Base-by-base conservation (phyloP, 176 grass and related monocot species). In the Zea luxurians region DNA sequence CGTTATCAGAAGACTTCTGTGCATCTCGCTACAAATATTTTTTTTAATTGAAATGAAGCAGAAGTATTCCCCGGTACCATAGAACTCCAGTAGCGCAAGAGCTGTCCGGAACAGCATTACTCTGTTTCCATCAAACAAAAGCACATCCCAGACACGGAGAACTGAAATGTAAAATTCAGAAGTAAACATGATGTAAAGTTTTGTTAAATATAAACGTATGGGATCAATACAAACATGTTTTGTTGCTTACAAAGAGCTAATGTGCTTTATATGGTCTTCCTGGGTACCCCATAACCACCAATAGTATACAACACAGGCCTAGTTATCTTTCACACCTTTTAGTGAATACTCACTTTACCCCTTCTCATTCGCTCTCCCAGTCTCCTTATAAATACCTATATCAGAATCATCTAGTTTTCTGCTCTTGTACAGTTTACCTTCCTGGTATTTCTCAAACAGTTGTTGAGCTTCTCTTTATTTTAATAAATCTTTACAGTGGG, bases 111-210 rank as follows among this genome's bases (percentile, higher is more conserved):
- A 99, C 48, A 99, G 92, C 86, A 96, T 93, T 45, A 91, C 96
- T 75, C 92, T 88, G 74, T 93, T 96, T 35, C 92, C 96, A 15
- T 99, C 92, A 11, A 93, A 99, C 57, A 99, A 84, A 82, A 96
- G 86, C 43, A 99, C 92, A 77, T 96, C 96, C 92, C 96, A 99
- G 9, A 99, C 86, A 71, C 92, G 96, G 62, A 99, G 96, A 78
- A 96, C 96, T 99, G 88, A 78, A 90, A 91, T 85, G 52, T 86
- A 83, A 16, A 10, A 79, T 12, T 75, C 74, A 68, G 8, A 73
- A 67, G 79, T 68, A 50, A 68, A 70, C 18, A 59, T 48, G 36
- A 48, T n/a, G 12, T 55, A 48, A 48, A 17, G 5, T 84, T 58
- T 62, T 43, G 68, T 40, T 10, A 76, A 45, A 37, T 40, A 4